Evolutionary conservation across 1,284 basidiomycete species (phyloP), one percentile per base, ranked within the genome.

Genomic region (Chondrostereum purpureum): DNA sequence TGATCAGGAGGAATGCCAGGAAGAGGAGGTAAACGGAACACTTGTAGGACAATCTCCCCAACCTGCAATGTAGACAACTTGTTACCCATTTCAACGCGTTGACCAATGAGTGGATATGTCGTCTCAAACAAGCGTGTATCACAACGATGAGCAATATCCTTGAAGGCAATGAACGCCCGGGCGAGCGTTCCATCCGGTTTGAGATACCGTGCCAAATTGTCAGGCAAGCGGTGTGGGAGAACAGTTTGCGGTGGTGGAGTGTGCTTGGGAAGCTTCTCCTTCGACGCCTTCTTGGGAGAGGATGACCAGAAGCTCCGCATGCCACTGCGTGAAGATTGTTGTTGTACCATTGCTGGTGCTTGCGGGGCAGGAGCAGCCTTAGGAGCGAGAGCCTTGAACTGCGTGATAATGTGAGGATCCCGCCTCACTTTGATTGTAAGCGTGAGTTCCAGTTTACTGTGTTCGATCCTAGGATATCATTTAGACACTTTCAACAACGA

Each of bases 361-460:
- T 67, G 55, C 4, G 59, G 56, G 3, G 60, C 47, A 27, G 53
- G 58, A 12, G 67, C 66, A n/a, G 62, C 56, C 10, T 63, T 60
- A 42, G 58, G 53, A 4, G 68, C 59, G 42, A 83, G 70, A 1
- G 78, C 77, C 55, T 86, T 86, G 58, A 85, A 77, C 57, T 88
- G 83, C 5, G 78, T 66, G 35, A 80, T 66, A 52, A 94, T 84
- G 55, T 94, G 90, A 17, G 84, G 78, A 60, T 93, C 90, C 31
- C 83, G 78, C 38, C 84, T 79, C 53, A 94, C 70, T 62, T 92
- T 92, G 53, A 95, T 66, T 0, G 82, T 87, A 11, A 94, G 72
- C 1, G 89, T 91, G 64, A 95, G 94, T 61, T 94, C 91, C 47
- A 94, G 81, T 61, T 92, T 92, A 63, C 78, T 85, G 57, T 89